Base-by-base conservation (phyloP, 345 rosid genomes). In the Mangifera indica region DNA sequence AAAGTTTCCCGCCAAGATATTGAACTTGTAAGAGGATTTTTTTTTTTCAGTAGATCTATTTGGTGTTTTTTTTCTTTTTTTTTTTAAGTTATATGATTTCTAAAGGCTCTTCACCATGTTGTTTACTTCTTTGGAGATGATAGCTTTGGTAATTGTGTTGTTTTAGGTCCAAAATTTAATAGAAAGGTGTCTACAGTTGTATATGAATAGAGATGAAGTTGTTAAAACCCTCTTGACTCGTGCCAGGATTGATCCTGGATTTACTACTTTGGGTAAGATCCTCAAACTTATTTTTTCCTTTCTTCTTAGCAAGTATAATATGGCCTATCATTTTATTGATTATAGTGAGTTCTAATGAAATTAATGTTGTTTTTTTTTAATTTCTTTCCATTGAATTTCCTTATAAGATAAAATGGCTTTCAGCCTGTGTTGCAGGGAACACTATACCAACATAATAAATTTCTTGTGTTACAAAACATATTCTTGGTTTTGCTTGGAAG, bases 1-100 rank as follows among this genome's bases (percentile, higher is more conserved):
- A 96, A 89, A 81, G 99, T 96, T 81, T 92, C 99, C 37, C 92
- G 96, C 53, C 86, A 92, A 82, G 99, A 95, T 79, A 95, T 92
- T 67, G 98, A 92, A 86, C 94, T 92, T 83, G 99, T 95, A 78
- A 67, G 83, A 42, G 53, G 6, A 67, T 7, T 66, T 54, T 45
- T 58, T 72, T 53, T 26, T 37, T 24, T 7, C 9, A 51, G 8
- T 68, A 60, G 12, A 15, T 17, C n/a, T n/a, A n/a, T n/a, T n/a
- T n/a, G n/a, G n/a, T n/a, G n/a, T n/a, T n/a, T n/a, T n/a, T n/a
- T n/a, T n/a, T n/a, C n/a, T n/a, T n/a, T n/a, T n/a, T n/a, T n/a
- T 49, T 32, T 5, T n/a, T n/a, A 10, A 56, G 0, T 24, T 66
- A 15, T 45, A 49, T 44, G 15, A 46, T 70, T n/a, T 21, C 25